Evolutionary conservation across 805 yeast species (phyloP).

Genomic region (Babjeviella inositovora): DNA sequence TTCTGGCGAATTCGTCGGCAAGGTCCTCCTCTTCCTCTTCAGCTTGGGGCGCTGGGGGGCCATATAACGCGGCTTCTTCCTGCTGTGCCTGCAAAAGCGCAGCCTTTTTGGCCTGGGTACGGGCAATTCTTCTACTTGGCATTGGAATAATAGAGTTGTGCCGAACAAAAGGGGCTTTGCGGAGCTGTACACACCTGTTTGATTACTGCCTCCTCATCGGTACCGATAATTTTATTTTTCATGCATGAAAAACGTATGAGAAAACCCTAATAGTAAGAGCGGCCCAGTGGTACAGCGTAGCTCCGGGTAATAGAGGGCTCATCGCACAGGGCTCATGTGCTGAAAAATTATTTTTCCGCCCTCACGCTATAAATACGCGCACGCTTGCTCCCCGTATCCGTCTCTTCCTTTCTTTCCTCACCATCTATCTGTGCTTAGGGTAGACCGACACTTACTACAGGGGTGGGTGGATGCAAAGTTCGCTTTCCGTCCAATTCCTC

Average conservation of each 20-base stretch:
- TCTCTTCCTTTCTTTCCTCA: conserved; percentile 3
- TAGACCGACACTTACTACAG: not conserved
- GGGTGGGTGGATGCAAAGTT: conserved; percentile 9
- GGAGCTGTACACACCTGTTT: too few relatives aligned
- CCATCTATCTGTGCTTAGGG: conserved; percentile 1
- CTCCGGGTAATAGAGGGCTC: too few relatives aligned
- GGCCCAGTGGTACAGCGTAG: too few relatives aligned
- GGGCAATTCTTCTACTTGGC: conserved; percentile 16
- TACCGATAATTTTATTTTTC: too few relatives aligned
- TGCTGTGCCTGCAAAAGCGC: conserved; percentile 1
- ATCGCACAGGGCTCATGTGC: too few relatives aligned
- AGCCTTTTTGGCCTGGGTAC: conserved; percentile 9
- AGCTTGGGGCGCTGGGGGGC: conserved; percentile 1
- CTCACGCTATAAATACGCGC: too few relatives aligned
- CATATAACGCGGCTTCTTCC: conserved; percentile 1
- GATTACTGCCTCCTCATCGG: too few relatives aligned
- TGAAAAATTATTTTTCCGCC: too few relatives aligned
- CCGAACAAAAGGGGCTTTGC: too few relatives aligned
- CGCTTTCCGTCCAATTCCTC: conserved; percentile 10
- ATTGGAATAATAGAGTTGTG: too few relatives aligned
- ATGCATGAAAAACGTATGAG: too few relatives aligned
- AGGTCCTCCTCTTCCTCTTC: conserved; percentile 3
- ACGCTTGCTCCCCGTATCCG: conserved; percentile 1
- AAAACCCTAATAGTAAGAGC: too few relatives aligned
- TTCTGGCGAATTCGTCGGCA: conserved; percentile 2